phyloP scores from a whole-genome alignment of 768 basidiomycete species.

The Epithele typhae region DNA sequence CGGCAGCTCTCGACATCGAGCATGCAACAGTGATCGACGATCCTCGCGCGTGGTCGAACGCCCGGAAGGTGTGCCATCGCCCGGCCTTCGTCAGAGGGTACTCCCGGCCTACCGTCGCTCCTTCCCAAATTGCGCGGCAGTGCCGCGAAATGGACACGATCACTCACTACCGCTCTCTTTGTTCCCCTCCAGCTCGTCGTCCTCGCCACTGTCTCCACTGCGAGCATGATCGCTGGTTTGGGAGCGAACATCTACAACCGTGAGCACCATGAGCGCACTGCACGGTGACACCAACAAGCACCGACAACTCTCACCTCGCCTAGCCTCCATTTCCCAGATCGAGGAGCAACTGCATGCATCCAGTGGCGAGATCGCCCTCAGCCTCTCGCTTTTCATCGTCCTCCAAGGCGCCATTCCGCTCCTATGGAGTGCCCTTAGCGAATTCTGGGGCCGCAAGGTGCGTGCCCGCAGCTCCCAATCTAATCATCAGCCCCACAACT shows the following conservation, averaged over 20 bases:
- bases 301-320: background rate
- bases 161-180: background rate
- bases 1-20: constrained; percentile 19
- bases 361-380: constrained; percentile 57
- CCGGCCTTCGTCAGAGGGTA: background rate
- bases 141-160: no score
- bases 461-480: constrained; percentile 10
- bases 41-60: constrained; percentile 23
- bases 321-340: constrained; percentile 64
- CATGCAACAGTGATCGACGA: constrained; percentile 24
- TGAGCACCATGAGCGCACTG: constrained; percentile 20
- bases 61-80: constrained; percentile 17
- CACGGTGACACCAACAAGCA: background rate
- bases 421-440: constrained; percentile 65
- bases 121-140: no score
- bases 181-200: constrained; percentile 26
- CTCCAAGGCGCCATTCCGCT: constrained; percentile 67
- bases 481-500: background rate
- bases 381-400: constrained; percentile 65
- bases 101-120: no score
- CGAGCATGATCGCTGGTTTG: constrained; percentile 56
- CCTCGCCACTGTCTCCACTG: constrained; percentile 46
- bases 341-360: constrained; percentile 58
- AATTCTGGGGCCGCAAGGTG: constrained; percentile 74
- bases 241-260: constrained; percentile 63